phyloP scores from a whole-genome alignment of 345 rosid species.

The Aegle marmelos region DNA sequence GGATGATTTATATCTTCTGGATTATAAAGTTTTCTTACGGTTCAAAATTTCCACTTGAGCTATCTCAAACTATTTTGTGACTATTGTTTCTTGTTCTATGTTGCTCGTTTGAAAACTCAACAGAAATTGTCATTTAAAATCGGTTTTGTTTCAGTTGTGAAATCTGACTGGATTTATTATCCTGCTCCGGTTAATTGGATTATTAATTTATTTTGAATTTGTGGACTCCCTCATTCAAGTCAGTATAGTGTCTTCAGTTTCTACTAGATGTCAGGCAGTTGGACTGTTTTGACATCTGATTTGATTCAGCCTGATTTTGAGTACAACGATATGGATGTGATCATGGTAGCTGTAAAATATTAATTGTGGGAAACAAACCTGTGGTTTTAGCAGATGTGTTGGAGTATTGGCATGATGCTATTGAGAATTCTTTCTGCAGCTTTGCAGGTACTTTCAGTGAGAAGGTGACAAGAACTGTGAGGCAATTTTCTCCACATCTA shows the following conservation, averaged over 20 bases:
- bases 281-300: neutral
- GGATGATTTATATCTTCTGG: neutral
- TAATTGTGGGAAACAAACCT: neutral
- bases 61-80: neutral
- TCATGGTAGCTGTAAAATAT: neutral
- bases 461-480: constrained; percentile 79
- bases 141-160: neutral
- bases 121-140: neutral
- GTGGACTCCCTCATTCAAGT: neutral
- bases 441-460: constrained; percentile 93
- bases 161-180: neutral
- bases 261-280: neutral
- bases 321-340: neutral
- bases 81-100: neutral
- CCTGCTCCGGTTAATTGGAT: neutral
- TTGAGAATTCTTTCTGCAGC: constrained; percentile 46
- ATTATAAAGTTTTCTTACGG: neutral
- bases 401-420: neutral
- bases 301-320: neutral
- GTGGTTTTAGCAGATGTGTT: neutral
- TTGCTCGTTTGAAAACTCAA: neutral
- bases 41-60: neutral
- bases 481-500: constrained; percentile 90
- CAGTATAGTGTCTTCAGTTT: neutral
- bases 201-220: neutral